Base-by-base conservation (phyloP, 805 yeast species). In the Lachancea kluyveri region DNA sequence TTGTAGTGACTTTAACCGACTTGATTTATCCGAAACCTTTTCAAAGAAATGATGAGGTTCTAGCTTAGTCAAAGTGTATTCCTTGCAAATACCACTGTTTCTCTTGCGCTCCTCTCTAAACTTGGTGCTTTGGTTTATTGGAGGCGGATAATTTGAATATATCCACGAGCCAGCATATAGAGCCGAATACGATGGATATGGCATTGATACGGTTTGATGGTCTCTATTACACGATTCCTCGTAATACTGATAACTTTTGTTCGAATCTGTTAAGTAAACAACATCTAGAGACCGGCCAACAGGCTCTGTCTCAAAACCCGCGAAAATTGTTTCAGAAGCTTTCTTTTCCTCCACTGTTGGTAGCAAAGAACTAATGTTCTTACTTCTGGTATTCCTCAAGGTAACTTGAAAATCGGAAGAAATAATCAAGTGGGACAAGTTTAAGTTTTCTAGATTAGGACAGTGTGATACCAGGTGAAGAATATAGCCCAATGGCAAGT, bases 401-500 rank as follows among this genome's bases (percentile, higher is more conserved):
- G 21, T 24, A 19, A 55, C 33, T 37, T 71, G 68, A 48, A 79
- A 85, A 57, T 86, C 96, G 10, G 65, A 60, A 5, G 84, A 78
- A 7, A 84, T 58, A 1, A 81, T 69, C 6, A 85, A 44, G 28
- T 70, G 68, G 4, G 75, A 75, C n/a, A 86, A 53, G 45, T 86
- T 67, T 15, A 86, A 43, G 3, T 58, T 45, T 10, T 50, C 57
- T 21, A 86, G 45, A 42, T 80, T 78, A 9, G 74, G 74, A 49
- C 95, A 87, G 20, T 72, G 59, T n/a, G 68, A 68, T 22, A 86
- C 48, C 21, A 85, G 47, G 51, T 83, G 94, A 9, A 86, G 49
- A 7, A 87, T 47, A 40, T 75, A 74, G 0, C 95, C 96, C 17
- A 79, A 59, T 1, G 96, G 96, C 5, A 86, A 51, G 52, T 86